Conservation (phyloP, 2,329 filamentous ascomycete genomes). For the Aspergillus ustus region DNA sequence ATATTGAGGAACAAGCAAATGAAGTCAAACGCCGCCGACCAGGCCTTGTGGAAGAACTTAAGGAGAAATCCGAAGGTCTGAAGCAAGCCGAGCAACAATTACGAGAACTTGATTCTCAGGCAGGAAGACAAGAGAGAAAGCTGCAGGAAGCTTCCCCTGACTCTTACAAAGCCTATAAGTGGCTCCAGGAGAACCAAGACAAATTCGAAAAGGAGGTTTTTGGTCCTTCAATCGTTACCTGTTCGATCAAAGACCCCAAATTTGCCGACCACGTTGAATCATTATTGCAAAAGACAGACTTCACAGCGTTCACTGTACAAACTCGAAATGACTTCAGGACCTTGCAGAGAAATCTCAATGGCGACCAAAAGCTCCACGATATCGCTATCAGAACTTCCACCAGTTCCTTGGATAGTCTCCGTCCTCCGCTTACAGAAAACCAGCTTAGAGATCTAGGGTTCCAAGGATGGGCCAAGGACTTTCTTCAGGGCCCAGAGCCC, state of each 20-base stretch:
- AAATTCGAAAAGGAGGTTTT: constrained; percentile 77
- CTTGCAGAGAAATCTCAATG: constrained; percentile 69
- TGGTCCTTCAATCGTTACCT: constrained; percentile 79
- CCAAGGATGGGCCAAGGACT: constrained; percentile 80
- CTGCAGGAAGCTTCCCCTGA: constrained; percentile 67
- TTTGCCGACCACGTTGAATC: constrained; percentile 68
- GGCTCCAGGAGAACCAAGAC: constrained; percentile 73
- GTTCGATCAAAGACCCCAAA: constrained; percentile 73
- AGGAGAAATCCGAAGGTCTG: constrained; percentile 43
- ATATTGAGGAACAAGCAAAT: constrained; percentile 45
- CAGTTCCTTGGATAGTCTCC: constrained; percentile 60
- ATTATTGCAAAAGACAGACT: constrained; percentile 58
- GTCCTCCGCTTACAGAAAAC: constrained; percentile 57
- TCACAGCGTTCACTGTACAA: constrained; percentile 73
- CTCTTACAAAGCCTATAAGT: constrained; percentile 73
- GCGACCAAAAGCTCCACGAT: constrained; percentile 67
- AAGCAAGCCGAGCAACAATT: constrained; percentile 55
- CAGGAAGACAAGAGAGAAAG: constrained; percentile 72
- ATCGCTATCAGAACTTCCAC: constrained; percentile 71
- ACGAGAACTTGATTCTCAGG: constrained; percentile 69
- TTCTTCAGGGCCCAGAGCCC: constrained; percentile 76
- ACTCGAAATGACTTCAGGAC: constrained; percentile 74
- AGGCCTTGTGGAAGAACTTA: constrained; percentile 40
- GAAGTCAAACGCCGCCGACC: constrained; percentile 45
- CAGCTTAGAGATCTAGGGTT: constrained; percentile 67